phyloP scores from a whole-genome alignment of 1,284 basidiomycete genomes.

The Rhodotorula mucilaginosa region DNA sequence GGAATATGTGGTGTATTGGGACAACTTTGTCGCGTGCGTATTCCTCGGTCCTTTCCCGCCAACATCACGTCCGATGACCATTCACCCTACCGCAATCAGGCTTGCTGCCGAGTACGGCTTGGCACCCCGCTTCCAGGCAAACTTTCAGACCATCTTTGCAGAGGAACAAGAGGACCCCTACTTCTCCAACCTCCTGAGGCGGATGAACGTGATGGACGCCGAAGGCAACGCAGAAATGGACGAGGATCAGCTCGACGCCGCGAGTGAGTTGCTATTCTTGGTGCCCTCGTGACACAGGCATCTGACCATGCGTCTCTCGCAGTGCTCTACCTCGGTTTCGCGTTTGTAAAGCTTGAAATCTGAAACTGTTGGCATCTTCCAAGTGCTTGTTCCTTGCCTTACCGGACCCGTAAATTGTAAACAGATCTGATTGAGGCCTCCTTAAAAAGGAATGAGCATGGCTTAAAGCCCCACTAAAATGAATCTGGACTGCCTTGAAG shows the following conservation, averaged over 20 bases:
- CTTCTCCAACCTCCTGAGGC: slow-evolving; percentile 71
- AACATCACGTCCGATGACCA: background rate
- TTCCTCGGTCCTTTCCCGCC: slow-evolving; percentile 20
- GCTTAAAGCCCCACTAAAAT: too few species aligned
- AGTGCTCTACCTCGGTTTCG: slow-evolving; percentile 38
- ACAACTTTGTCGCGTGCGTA: slow-evolving; percentile 77
- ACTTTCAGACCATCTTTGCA: slow-evolving; percentile 81
- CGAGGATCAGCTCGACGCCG: slow-evolving; percentile 91
- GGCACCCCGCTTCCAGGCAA: slow-evolving; percentile 70
- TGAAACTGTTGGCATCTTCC: too few species aligned
- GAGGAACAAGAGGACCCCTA: slow-evolving; percentile 73
- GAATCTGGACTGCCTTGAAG: too few species aligned
- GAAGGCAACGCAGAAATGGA: slow-evolving; percentile 85
- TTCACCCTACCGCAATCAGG: slow-evolving; percentile 51
- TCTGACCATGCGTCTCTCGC: background rate
- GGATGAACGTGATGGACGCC: slow-evolving; percentile 82
- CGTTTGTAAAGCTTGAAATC: slow-evolving; percentile 16
- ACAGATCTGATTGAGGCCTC: too few species aligned
- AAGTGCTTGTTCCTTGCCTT: too few species aligned
- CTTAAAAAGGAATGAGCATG: too few species aligned
- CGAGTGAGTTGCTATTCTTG: slow-evolving; percentile 62
- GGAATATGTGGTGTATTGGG: slow-evolving; percentile 94
- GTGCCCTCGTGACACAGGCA: background rate
- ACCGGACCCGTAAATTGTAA: too few species aligned
- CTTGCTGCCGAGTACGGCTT: slow-evolving; percentile 81